phyloP scores from a whole-genome alignment of 83 land plant species.

The Larix sibirica region DNA sequence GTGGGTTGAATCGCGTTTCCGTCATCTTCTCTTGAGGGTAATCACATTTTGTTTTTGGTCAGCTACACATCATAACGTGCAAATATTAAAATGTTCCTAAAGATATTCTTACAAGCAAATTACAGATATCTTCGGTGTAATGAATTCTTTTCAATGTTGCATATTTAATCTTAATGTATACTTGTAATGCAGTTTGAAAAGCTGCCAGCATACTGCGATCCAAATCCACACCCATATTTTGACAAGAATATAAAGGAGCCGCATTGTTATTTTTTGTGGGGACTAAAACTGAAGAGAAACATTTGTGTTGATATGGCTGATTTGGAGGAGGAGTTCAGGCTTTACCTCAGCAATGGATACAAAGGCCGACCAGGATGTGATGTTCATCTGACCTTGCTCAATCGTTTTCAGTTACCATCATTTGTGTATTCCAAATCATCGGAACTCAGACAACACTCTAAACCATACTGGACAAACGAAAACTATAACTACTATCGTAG shows the following conservation, averaged over 20 bases:
- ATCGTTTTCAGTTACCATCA: conserved; percentile 19
- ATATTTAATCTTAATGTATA: not conserved
- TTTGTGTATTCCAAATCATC: conserved; percentile 1
- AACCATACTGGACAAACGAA: conserved; percentile 25
- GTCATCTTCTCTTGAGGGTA: conserved; percentile 38
- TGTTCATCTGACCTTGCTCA: conserved; percentile 22
- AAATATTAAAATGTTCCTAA: not conserved
- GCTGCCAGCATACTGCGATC: conserved; percentile 39
- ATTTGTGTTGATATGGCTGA: conserved; percentile 16
- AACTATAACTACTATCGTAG: conserved; percentile 13
- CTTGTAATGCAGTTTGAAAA: conserved; percentile 40
- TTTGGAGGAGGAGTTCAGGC: conserved; percentile 27
- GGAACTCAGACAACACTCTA: conserved; percentile 6
- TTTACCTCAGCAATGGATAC: conserved; percentile 19
- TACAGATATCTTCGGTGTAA: too few relatives aligned
- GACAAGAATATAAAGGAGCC: conserved; percentile 25
- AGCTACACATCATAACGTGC: not conserved
- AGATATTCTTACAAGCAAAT: not conserved
- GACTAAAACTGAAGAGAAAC: conserved; percentile 17
- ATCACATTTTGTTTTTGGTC: not conserved
- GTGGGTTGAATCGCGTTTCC: conserved; percentile 54
- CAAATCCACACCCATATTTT: conserved; percentile 42
- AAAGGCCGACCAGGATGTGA: conserved; percentile 22
- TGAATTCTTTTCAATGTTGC: not conserved
- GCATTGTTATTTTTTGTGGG: conserved; percentile 30